Evolutionary conservation across 176 grass and related monocot species (phyloP), one percentile per base, ranked within the genome.

Genomic region (Cymbopogon citratus): DNA sequence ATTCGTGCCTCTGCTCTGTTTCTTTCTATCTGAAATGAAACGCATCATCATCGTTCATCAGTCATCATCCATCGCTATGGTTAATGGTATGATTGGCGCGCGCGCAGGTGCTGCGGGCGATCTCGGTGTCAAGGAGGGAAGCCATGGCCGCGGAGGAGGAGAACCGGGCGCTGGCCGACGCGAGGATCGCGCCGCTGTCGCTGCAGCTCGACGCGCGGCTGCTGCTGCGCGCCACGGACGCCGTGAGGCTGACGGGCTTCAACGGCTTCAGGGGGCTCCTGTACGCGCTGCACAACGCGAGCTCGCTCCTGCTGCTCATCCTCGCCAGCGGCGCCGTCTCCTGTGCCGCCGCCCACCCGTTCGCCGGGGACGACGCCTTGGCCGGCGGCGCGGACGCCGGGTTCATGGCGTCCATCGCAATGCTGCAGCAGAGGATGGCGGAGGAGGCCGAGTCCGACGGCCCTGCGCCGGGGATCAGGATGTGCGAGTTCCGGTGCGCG

Each of bases 191-290:
- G 61, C 89, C 91, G 52, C 82, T 91, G 5, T 91, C 92, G 38
- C 87, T 94, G 54, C 87, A 89, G 71, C 89, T 94, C 0, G 88
- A 92, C 63, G 90, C 89, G 48, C 68, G 78, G 66, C 71, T 87
- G 5, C 83, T 86, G 51, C 81, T 80, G 90, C 91, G 80, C 69
- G 88, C 57, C 71, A 69, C 75, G 25, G 90, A 94, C 87, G 87
- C 92, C 85, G 91, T 88, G 0, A 83, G 87, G 79, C 86, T 91
- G 2, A 83, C 81, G 35, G 95, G 90, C 12, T 97, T 97, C 83
- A 97, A 97, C 83, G 95, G 95, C 52, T 97, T 97, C 90, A 80
- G 95, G 1, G 88, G 90, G 3, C 81, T 97, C 44, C 90, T 97
- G 12, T 94, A 84, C 83, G 95, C 92, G 70, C 80, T 94, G 70